A percentile compares a stretch with the other conserved stretches of the same genome.
Evolutionary conservation across 2,329 filamentous ascomycete genomes (phyloP).

Genomic region (Zasmidium cellare): DNA sequence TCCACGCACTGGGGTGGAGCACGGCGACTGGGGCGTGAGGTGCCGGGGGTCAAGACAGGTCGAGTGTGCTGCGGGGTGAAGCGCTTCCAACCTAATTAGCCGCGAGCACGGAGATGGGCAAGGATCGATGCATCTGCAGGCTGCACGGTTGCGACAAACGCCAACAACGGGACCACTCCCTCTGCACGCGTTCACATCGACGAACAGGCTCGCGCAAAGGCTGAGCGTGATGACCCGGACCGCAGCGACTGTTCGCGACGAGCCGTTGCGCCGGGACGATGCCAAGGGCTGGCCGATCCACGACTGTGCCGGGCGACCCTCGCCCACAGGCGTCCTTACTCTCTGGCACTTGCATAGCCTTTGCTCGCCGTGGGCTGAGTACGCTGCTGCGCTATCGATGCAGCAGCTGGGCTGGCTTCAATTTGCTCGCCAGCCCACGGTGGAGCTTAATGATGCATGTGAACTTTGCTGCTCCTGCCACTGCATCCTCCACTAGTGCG

Average conservation of each 20-base stretch:
- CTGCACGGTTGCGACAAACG: slow-evolving; percentile 3
- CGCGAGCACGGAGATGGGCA: slow-evolving; percentile 7
- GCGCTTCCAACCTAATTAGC: slow-evolving; percentile 9
- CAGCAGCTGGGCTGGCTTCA: slow-evolving; percentile 10
- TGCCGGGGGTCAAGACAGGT: neutral
- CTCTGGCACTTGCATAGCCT: slow-evolving; percentile 17
- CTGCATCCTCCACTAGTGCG: slow-evolving; percentile 6
- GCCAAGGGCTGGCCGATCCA: slow-evolving; percentile 11
- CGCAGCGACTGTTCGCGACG: slow-evolving; percentile 2
- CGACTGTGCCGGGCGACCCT: neutral
- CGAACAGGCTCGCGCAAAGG: slow-evolving; percentile 1
- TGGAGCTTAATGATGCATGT: slow-evolving; percentile 23
- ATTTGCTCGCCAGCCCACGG: slow-evolving; percentile 16
- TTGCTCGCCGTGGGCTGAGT: slow-evolving; percentile 17
- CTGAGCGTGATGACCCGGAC: slow-evolving; percentile 8
- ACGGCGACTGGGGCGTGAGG: slow-evolving; percentile 3
- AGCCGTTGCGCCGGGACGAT: slow-evolving; percentile 10
- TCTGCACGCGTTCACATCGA: neutral
- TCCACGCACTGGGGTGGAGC: slow-evolving; percentile 5
- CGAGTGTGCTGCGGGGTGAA: neutral
- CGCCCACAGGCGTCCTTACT: neutral
- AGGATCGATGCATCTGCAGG: slow-evolving; percentile 6
- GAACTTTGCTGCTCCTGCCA: slow-evolving; percentile 20
- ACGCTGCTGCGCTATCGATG: slow-evolving; percentile 16
- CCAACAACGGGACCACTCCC: neutral